Conservation (phyloP, 2,329 filamentous ascomycete species). For the Ophidiomyces ophidiicola region DNA sequence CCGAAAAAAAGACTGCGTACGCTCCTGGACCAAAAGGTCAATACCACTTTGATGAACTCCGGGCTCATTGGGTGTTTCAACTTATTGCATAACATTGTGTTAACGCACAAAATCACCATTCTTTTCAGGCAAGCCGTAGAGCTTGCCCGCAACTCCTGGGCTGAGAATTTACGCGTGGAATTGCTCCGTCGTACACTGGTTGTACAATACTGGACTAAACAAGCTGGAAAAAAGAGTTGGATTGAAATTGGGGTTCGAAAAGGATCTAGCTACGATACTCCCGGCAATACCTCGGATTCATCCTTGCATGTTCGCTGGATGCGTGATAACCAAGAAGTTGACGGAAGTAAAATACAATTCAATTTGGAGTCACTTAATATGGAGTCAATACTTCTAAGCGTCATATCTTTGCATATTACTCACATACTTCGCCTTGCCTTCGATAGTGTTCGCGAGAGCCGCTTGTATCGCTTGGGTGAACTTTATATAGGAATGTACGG, state of each 20-base stretch:
- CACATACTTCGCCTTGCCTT: constrained; percentile 58
- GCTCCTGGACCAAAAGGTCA: constrained; percentile 59
- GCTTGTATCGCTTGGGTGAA: constrained; percentile 50
- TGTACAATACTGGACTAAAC: constrained; percentile 79
- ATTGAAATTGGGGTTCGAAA: constrained; percentile 71
- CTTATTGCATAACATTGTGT: constrained; percentile 71
- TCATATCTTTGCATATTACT: constrained; percentile 63
- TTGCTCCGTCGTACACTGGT: constrained; percentile 68
- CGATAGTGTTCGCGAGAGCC: constrained; percentile 45
- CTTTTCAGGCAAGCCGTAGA: constrained; percentile 64
- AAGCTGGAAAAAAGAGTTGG: constrained; percentile 70
- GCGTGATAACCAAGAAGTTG: constrained; percentile 63
- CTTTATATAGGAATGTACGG: constrained; percentile 47
- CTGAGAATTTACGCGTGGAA: constrained; percentile 64
- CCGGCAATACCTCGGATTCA: too few species aligned
- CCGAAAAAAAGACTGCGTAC: constrained; percentile 49
- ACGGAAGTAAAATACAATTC: constrained; percentile 54
- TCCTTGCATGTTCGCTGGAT: constrained; percentile 58
- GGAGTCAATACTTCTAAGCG: constrained; percentile 58
- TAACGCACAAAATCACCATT: constrained; percentile 83
- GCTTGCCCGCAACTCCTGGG: constrained; percentile 61
- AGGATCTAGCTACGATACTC: too few species aligned
- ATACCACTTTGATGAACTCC: constrained; percentile 55
- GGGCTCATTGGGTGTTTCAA: constrained; percentile 72
- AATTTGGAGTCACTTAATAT: constrained; percentile 57